Conservation (phyloP, 1,284 basidiomycete genomes). For the Ganoderma leucocontextum region DNA sequence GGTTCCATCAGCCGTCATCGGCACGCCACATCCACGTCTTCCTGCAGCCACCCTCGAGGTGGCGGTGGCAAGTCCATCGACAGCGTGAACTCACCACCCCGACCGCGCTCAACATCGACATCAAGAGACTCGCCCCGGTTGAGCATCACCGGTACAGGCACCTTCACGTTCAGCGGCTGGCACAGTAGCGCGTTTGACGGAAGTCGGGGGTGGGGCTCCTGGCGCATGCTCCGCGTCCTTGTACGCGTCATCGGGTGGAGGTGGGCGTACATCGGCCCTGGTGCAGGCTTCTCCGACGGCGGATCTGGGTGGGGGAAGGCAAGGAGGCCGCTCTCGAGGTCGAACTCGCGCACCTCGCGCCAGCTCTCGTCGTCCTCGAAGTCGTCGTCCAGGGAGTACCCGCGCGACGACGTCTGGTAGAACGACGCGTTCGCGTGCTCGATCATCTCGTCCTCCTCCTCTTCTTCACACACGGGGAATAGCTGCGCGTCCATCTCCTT, state of each 20-base stretch:
- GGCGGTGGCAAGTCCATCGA: slow-evolving; percentile 38
- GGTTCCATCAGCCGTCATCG: slow-evolving; percentile 5
- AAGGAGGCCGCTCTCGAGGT: slow-evolving; percentile 34
- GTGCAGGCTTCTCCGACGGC: slow-evolving; percentile 3
- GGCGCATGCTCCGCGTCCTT: slow-evolving; percentile 42
- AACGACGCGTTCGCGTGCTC: slow-evolving; percentile 1
- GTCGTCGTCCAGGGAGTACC: slow-evolving; percentile 28
- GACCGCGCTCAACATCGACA: slow-evolving; percentile 23
- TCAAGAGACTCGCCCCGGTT: slow-evolving; percentile 26
- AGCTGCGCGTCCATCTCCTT: slow-evolving; percentile 40
- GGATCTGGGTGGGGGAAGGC: slow-evolving; percentile 24
- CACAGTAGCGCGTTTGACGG: slow-evolving; percentile 33
- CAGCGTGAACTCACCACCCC: slow-evolving; percentile 38
- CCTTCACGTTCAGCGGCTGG: slow-evolving; percentile 36
- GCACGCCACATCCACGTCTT: slow-evolving; percentile 3
- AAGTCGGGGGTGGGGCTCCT: slow-evolving; percentile 25
- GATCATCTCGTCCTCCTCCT: slow-evolving; percentile 44
- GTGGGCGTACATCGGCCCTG: slow-evolving; percentile 24
- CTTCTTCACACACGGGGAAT: slow-evolving; percentile 60
- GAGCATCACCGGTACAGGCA: slow-evolving; percentile 33
- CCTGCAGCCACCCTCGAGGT: slow-evolving; percentile 24
- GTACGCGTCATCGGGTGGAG: slow-evolving; percentile 38
- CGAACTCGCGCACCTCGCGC: slow-evolving; percentile 26
- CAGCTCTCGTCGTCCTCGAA: slow-evolving; percentile 31
- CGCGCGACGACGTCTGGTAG: slow-evolving; percentile 10